Percentiles rank a stretch among this genome's conserved stretches.
These are phyloP conservation scores for Clavispora carvajalis DNA, from an alignment of 805 yeast species.

Conservation along the genomic window DNA sequence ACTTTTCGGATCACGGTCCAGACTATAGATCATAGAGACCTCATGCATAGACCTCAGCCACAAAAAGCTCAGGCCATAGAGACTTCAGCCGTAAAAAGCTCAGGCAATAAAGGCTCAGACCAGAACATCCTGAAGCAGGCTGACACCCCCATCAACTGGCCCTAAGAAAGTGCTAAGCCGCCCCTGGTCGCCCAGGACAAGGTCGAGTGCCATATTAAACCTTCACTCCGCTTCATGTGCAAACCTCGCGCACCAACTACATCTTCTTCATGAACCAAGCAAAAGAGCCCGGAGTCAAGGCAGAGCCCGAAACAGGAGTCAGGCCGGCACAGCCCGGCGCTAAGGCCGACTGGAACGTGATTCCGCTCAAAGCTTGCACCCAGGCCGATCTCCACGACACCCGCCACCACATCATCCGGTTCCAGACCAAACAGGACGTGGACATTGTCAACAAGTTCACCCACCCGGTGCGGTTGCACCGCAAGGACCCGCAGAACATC, in stretches of 20 bases:
- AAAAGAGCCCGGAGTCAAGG: conserved; percentile 24
- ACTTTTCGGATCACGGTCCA: no score
- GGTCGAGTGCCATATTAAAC: no score
- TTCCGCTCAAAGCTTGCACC: conserved; percentile 68
- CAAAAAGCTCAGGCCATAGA: no score
- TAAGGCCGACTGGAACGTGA: conserved; percentile 40
- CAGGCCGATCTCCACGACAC: conserved; percentile 65
- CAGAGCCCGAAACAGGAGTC: conserved; percentile 13
- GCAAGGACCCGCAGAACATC: conserved; percentile 89
- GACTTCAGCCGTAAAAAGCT: no score
- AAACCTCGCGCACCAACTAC: not conserved
- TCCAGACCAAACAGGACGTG: conserved; percentile 66
- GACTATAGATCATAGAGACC: no score
- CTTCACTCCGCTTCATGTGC: not conserved
- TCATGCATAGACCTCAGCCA: no score
- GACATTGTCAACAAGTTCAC: conserved; percentile 70
- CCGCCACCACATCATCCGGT: conserved; percentile 75
- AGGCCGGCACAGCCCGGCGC: conserved; percentile 1
- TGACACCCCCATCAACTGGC: no score
- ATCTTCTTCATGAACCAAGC: conserved; percentile 23
- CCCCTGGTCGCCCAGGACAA: no score
- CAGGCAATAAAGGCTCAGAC: no score
- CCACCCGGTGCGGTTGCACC: conserved; percentile 79
- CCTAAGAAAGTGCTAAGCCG: no score
- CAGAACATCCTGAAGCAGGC: no score